phyloP scores from a whole-genome alignment of 306 rosid genomes.

The Sindora glabra region DNA sequence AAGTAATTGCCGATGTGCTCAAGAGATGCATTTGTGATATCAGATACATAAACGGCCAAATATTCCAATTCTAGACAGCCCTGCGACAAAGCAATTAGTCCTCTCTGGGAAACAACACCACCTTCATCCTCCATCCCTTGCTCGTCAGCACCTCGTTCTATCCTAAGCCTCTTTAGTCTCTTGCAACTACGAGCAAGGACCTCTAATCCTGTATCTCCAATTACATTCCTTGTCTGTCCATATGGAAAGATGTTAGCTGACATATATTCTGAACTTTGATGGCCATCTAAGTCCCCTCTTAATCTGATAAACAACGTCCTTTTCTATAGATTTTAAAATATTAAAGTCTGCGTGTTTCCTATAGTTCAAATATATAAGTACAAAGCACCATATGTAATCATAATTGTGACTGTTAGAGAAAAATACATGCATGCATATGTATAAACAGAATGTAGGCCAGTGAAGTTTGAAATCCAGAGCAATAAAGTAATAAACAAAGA shows the following conservation, averaged over 20 bases:
- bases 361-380: not conserved
- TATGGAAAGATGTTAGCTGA: conserved; percentile 8
- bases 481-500: too few species aligned
- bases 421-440: not conserved
- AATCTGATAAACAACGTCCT: not conserved
- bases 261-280: conserved; percentile 5
- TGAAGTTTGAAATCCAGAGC: too few species aligned
- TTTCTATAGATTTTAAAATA: not conserved
- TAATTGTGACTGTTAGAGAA: not conserved
- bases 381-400: too few species aligned
- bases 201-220: conserved; percentile 95
- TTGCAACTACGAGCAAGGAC: conserved; percentile 70
- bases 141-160: conserved; percentile 90
- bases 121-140: conserved; percentile 85
- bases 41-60: conserved; percentile 84
- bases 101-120: conserved; percentile 90
- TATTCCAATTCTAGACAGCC: conserved; percentile 88
- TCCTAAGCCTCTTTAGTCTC: conserved; percentile 75
- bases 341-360: not conserved
- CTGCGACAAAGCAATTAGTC: conserved; percentile 76
- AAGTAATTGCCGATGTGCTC: conserved; percentile 69
- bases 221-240: conserved; percentile 85
- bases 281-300: conserved; percentile 11
- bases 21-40: conserved; percentile 66
- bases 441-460: too few species aligned